phyloP scores from a whole-genome alignment of 1,139 yeast species.

The Debaryomyces sp. region DNA sequence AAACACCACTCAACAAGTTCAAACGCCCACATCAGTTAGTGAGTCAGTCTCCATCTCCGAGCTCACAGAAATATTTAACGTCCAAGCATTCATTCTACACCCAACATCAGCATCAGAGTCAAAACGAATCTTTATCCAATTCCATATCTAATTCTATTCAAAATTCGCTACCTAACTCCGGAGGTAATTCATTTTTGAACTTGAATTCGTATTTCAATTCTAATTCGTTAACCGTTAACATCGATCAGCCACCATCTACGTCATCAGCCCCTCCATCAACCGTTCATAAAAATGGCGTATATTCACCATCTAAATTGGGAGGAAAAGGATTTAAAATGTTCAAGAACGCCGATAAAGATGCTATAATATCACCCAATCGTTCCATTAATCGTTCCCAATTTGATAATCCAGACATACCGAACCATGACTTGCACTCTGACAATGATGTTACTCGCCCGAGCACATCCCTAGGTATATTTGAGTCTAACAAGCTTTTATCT shows the following conservation, averaged over 20 bases:
- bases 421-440: background rate
- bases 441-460: slow-evolving; percentile 9
- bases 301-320: slow-evolving; percentile 37
- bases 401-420: background rate
- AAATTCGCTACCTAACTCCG: slow-evolving; percentile 6
- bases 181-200: slow-evolving; percentile 6
- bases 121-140: background rate
- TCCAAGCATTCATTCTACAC: slow-evolving; percentile 9
- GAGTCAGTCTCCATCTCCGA: slow-evolving; percentile 50
- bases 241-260: background rate
- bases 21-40: slow-evolving; percentile 52
- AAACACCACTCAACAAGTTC: slow-evolving; percentile 35
- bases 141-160: slow-evolving; percentile 3
- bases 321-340: slow-evolving; percentile 38
- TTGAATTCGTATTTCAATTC: background rate
- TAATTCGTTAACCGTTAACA: background rate
- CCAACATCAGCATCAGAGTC: slow-evolving; percentile 1
- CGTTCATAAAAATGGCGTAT: slow-evolving; percentile 14
- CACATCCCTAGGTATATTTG: slow-evolving; percentile 19
- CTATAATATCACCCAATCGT: slow-evolving; percentile 37
- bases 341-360: slow-evolving; percentile 35
- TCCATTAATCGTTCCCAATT: slow-evolving; percentile 15
- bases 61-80: slow-evolving; percentile 20
- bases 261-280: slow-evolving; percentile 2
- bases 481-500: slow-evolving; percentile 5